These are phyloP conservation scores for Leccinum rimulosum DNA, from an alignment of 768 basidiomycete genomes.

Conservation along the genomic window DNA sequence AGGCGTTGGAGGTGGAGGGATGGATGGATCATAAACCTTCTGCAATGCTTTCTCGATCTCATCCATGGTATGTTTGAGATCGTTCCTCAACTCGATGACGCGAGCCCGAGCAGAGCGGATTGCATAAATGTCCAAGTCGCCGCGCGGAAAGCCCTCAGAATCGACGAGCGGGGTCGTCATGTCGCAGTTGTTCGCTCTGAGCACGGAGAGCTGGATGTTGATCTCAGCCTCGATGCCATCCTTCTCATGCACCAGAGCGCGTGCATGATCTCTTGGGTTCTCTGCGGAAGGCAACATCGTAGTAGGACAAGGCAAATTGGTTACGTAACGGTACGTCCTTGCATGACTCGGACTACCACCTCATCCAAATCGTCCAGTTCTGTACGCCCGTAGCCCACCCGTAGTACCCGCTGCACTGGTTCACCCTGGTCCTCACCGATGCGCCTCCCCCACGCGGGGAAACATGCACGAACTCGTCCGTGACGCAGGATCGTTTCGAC, in stretches of 20 bases:
- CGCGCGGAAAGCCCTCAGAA: constrained; percentile 83
- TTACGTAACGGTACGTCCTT: background rate
- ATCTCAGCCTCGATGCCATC: constrained; percentile 73
- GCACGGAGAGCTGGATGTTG: constrained; percentile 55
- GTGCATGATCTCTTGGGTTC: constrained; percentile 54
- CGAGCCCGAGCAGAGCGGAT: constrained; percentile 72
- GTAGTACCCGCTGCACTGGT: too few relatives aligned
- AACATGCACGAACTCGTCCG: background rate
- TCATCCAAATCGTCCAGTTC: too few relatives aligned
- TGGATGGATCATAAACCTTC: constrained; percentile 55
- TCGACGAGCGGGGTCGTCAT: constrained; percentile 80
- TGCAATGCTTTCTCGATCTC: constrained; percentile 69
- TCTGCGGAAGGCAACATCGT: constrained; percentile 37
- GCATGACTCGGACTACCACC: too few relatives aligned
- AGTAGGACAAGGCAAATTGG: background rate
- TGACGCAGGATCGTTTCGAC: background rate
- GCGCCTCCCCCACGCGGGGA: too few relatives aligned
- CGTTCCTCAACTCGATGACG: constrained; percentile 81
- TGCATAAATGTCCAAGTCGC: constrained; percentile 81
- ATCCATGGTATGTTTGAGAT: constrained; percentile 62
- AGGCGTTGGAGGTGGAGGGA: constrained; percentile 19
- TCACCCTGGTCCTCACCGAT: too few relatives aligned
- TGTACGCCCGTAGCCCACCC: too few relatives aligned
- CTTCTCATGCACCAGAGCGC: constrained; percentile 64
- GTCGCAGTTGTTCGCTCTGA: constrained; percentile 59